phyloP scores from a whole-genome alignment of 768 basidiomycete species.

The Hygrocybe coccinea region DNA sequence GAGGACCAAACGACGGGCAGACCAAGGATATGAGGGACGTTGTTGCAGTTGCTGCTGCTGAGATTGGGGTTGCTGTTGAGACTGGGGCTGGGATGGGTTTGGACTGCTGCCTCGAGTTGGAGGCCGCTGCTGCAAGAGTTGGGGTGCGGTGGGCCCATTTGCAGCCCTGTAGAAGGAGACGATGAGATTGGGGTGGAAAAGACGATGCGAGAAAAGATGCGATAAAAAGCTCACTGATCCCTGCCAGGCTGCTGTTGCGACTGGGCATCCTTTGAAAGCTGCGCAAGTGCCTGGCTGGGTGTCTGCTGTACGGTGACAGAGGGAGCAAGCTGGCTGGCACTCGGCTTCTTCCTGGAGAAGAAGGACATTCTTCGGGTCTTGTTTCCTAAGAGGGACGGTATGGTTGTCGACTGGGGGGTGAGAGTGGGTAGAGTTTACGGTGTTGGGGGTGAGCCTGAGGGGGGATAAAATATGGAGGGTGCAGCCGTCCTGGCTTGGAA shows the following conservation, averaged over 20 bases:
- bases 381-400: conserved; percentile 60
- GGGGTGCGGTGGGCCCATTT: neutral
- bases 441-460: no score
- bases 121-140: conserved; percentile 29
- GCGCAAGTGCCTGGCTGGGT: conserved; percentile 64
- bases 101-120: conserved; percentile 32
- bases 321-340: conserved; percentile 37
- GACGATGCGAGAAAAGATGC: neutral
- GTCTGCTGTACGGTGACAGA: conserved; percentile 58
- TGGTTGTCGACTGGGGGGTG: conserved; percentile 39
- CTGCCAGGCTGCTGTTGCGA: conserved; percentile 18
- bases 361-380: conserved; percentile 83
- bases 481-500: neutral
- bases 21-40: conserved; percentile 78
- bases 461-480: no score
- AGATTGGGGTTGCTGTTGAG: neutral
- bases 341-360: conserved; percentile 85
- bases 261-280: conserved; percentile 34
- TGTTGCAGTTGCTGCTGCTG: conserved; percentile 1
- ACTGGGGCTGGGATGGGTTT: conserved; percentile 5
- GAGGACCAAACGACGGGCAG: conserved; percentile 65
- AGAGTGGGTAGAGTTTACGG: conserved; percentile 4
- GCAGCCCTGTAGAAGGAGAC: conserved; percentile 1
- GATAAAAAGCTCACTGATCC: conserved; percentile 20
- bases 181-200: neutral